Evolutionary conservation across 148 eudicot genomes (phyloP).

Genomic region (Camellia japonica): DNA sequence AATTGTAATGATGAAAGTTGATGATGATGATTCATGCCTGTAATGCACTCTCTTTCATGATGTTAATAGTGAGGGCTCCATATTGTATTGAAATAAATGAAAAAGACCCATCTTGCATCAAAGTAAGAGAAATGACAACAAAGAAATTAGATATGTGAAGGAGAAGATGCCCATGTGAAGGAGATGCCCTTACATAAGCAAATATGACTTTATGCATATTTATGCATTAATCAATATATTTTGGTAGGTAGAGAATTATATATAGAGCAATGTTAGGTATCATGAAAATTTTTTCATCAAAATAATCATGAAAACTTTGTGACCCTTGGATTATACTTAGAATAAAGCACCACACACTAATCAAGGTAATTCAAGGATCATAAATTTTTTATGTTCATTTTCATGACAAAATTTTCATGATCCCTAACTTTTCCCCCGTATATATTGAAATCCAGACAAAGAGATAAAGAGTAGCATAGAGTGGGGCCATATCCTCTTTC

Average conservation of each 20-base stretch:
- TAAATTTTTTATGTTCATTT: no score
- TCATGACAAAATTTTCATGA: no score
- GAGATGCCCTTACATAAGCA: neutral
- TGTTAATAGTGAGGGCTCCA: neutral
- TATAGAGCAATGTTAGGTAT: no score
- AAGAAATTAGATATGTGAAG: neutral
- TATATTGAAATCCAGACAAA: no score
- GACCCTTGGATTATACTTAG: no score
- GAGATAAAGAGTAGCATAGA: neutral
- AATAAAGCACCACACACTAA: no score
- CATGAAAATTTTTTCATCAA: no score
- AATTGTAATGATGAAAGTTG: neutral
- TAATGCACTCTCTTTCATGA: constrained; percentile 1
- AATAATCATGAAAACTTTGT: no score
- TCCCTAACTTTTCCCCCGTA: no score
- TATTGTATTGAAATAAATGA: neutral
- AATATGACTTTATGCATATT: neutral
- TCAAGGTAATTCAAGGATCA: no score
- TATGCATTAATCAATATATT: neutral
- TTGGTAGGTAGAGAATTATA: neutral
- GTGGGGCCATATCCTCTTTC: no score
- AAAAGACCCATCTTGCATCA: neutral
- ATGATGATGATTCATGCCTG: constrained; percentile 5
- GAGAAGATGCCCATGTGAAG: neutral
- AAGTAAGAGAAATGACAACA: neutral